Conservation (phyloP, 305 asterid species). For the Plantago coronopus region DNA sequence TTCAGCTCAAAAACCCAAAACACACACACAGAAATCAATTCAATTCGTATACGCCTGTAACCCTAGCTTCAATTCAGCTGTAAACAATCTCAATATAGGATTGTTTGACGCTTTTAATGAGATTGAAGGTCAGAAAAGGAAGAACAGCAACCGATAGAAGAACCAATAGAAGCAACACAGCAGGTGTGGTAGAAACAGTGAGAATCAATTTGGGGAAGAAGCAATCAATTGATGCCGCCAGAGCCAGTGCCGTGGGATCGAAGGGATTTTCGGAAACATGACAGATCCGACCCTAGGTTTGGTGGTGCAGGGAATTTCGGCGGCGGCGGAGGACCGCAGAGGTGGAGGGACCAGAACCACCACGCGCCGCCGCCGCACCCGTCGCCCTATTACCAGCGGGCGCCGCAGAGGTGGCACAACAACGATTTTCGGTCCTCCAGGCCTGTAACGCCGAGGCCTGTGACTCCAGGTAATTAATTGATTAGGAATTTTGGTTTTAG, state of each 20-base stretch:
- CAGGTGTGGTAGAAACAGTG: not conserved
- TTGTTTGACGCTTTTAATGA: not conserved
- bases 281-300: conserved; percentile 42
- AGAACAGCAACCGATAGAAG: too few species aligned
- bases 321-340: conserved; percentile 31
- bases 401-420: conserved; percentile 48
- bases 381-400: conserved; percentile 33
- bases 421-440: conserved; percentile 68
- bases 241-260: conserved; percentile 69
- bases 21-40: not conserved
- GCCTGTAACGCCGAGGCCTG: conserved; percentile 49
- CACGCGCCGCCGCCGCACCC: conserved; percentile 55
- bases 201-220: too few species aligned
- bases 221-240: conserved; percentile 48
- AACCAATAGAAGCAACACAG: not conserved
- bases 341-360: conserved; percentile 69
- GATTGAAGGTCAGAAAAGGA: not conserved
- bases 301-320: conserved; percentile 37
- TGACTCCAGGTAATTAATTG: conserved; percentile 83
- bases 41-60: not conserved
- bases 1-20: not conserved
- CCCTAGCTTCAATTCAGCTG: not conserved
- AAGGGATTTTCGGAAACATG: conserved; percentile 56
- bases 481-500: not conserved
- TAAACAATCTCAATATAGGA: not conserved